Percentiles rank a stretch among this genome's conserved stretches.
Conservation (phyloP, 345 rosid species). For the Laguncularia racemosa region DNA sequence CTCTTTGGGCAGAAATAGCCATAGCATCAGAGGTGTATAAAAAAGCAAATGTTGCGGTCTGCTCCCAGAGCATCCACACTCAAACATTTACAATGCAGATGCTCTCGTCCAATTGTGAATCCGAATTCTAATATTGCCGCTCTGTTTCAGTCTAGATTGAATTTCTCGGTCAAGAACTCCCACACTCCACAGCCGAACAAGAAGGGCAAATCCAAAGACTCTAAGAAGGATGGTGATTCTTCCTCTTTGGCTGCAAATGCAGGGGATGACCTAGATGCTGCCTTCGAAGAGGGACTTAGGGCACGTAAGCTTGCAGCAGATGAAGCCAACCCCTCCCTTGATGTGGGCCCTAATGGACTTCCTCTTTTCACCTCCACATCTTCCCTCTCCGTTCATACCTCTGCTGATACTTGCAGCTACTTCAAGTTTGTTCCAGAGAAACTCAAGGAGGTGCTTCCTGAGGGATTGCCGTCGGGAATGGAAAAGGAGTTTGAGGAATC, state of each 20-base stretch:
- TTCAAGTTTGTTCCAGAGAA: slow-evolving; percentile 62
- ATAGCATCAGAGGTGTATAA: too few species aligned
- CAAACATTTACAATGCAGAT: slow-evolving; percentile 7
- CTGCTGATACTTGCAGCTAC: slow-evolving; percentile 56
- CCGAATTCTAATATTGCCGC: slow-evolving; percentile 2
- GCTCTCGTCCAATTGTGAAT: slow-evolving; percentile 7
- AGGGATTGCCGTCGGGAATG: slow-evolving; percentile 77
- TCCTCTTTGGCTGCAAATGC: slow-evolving; percentile 6
- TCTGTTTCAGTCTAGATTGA: background rate
- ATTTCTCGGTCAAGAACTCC: slow-evolving; percentile 14
- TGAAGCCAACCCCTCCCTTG: slow-evolving; percentile 56
- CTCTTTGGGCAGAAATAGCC: too few species aligned
- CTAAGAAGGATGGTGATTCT: slow-evolving; percentile 33
- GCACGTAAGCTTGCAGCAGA: slow-evolving; percentile 54
- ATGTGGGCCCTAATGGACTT: slow-evolving; percentile 58
- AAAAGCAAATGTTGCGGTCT: slow-evolving; percentile 18
- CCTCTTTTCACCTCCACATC: slow-evolving; percentile 67
- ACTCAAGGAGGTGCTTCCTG: slow-evolving; percentile 53
- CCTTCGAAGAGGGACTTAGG: slow-evolving; percentile 39
- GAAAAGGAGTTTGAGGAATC: slow-evolving; percentile 75
- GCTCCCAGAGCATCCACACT: slow-evolving; percentile 16
- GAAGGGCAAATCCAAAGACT: slow-evolving; percentile 15
- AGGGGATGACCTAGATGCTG: slow-evolving; percentile 24
- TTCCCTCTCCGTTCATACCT: slow-evolving; percentile 56
- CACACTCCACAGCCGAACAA: slow-evolving; percentile 31